Evolutionary conservation across 176 grass and related monocot genomes (phyloP), one percentile per base, ranked within the genome.

Genomic region (Oryza nivara): DNA sequence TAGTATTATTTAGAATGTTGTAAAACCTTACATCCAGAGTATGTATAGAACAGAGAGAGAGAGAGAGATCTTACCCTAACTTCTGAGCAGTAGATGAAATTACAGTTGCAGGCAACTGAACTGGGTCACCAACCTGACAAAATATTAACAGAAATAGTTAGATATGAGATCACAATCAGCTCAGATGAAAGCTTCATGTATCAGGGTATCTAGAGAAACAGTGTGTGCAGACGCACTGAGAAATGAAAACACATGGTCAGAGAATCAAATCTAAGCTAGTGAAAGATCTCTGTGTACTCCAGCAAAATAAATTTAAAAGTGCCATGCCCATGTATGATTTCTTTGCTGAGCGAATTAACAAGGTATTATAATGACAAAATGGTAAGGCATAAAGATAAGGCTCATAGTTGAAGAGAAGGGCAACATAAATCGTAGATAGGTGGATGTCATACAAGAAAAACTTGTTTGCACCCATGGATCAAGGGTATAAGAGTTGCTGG

Each of bases 71-170:
- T 86, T 91, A 98, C 96, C 96, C 96, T 58, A 98, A 88, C 73
- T 90, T 93, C 74, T 89, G 82, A 49, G 96, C 96, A 75, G 89
- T 92, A 4, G 78, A 70, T 65, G 96, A 98, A 77, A 95, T 93
- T 71, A 98, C 96, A 87, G 96, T 97, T 60, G 95, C 95, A 35
- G 95, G 95, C 79, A 97, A 88, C 87, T 98, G 96, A 79, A 95
- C 83, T 34, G 96, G 96, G 73, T 98, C 96, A 60, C 96, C 96
- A 72, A 98, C 96, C 95, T 97, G 72, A 67, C 52, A 28, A 49
- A 9, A 66, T 68, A 86, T 60, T 6, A 78, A 79, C 8, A 68
- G 44, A 52, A 41, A 74, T 45, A 9, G 52, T 32, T 79, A 20
- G 22, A 54, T 35, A 58, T 52, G 9, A 49, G 23, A 25, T 38